Base-by-base conservation (phyloP, 768 basidiomycete species). In the Russula vinacea region DNA sequence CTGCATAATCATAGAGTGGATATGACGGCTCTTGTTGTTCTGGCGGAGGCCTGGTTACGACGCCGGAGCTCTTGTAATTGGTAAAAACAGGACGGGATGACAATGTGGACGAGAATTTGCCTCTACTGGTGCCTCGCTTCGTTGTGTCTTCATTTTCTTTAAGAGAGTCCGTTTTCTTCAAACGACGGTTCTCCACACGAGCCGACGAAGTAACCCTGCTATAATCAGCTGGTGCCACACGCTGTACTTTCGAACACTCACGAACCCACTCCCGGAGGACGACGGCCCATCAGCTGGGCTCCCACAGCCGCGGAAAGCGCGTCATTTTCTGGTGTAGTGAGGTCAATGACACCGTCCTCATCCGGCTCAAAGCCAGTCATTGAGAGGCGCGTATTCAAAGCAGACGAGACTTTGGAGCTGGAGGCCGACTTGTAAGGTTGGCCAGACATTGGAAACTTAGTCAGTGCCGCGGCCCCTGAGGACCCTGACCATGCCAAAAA, bases 1-100 rank as follows among this genome's bases (percentile, higher is more conserved):
- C 74, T 66, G 70, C 67, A 60, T 77, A 82, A 16, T 77, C 74
- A 64, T 80, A 82, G 10, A 69, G 22, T 0, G 78, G 75, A 19
- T 75, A 51, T 5, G 53, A 3, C 1, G 54, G 29, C 35, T 22
- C 35, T 29, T 55, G 44, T 26, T 9, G 32, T 16, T 14, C n/a
- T 29, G 17, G 2, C 17, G 22, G 47, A 45, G 53, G 55, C 26
- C 29, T 51, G 1, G 40, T 29, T 19, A 39, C 17, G 9, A 49
- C 1, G 8, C 54, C 54, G 33, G 53, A 50, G 8, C 53, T 33
- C 37, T n/a, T 44, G 35, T 22, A 11, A 35, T 19, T 8, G 14
- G 16, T 37, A 17, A n/a, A n/a, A 13, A 10, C 9, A 24, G 45
- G 17, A 13, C 17, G 39, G 26, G 53, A 50, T 26, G 58, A n/a